A percentile compares a stretch with the other conserved stretches of the same genome.
Evolutionary conservation across 768 basidiomycete species (phyloP).

Genomic region (Mycena maculata): DNA sequence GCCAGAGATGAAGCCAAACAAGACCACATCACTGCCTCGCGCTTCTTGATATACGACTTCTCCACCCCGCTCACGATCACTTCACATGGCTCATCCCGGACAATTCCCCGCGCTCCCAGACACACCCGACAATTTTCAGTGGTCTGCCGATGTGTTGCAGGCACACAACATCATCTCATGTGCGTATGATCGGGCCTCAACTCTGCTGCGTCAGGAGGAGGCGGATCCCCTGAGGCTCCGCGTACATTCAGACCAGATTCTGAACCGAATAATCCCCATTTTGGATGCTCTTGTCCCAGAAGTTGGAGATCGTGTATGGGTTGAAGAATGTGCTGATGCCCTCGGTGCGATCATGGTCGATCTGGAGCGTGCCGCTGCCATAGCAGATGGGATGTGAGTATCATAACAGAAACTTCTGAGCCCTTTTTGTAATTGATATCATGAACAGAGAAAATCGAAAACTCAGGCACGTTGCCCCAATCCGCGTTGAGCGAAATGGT

Average conservation of each 20-base stretch:
- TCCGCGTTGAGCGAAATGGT: background rate
- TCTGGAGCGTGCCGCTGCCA: background rate
- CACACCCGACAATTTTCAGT: background rate
- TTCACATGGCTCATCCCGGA: background rate
- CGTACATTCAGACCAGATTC: slow-evolving; percentile 1
- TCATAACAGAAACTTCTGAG: background rate
- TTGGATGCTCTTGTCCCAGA: background rate
- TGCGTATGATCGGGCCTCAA: background rate
- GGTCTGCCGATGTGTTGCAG: background rate
- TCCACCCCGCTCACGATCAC: background rate
- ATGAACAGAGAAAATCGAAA: background rate
- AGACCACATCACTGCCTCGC: background rate
- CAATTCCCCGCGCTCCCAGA: background rate
- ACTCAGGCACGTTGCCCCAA: background rate
- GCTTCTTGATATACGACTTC: background rate
- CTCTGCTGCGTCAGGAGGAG: slow-evolving; percentile 4
- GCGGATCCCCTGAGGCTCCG: slow-evolving; percentile 3
- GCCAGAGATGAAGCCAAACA: background rate
- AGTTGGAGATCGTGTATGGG: slow-evolving; percentile 1
- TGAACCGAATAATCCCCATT: background rate
- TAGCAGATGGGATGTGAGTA: slow-evolving; percentile 6
- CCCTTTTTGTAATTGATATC: no score
- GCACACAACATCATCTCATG: background rate
- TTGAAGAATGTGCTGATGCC: background rate
- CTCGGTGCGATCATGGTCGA: background rate